Base-by-base conservation (phyloP, 208 protist genomes). In the Leishmania martiniquensis region DNA sequence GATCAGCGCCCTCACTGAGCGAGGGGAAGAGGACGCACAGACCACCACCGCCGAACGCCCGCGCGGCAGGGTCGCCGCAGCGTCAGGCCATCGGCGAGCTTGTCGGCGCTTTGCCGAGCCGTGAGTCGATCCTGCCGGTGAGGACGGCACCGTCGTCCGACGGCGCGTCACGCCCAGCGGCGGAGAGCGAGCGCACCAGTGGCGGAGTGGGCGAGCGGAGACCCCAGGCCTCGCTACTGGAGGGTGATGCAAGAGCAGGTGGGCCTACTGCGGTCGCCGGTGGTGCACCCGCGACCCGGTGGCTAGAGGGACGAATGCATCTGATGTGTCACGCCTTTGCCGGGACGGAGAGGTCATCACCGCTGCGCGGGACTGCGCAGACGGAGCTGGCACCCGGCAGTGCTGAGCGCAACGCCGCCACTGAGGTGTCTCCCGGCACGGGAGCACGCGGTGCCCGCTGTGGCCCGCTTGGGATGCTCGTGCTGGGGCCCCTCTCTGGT, bases 341-440 rank as follows among this genome's bases (percentile, higher is more conserved):
- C 13, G 52, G 52, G 44, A 77, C 77, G 17, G 77, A 76, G 47
- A 81, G 70, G 54, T 63, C 72, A 20, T 77, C 77, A 29, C 77
- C 52, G 1, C 29, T 81, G 77, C 65, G 49, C 45, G 29, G 55
- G 29, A 15, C 15, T 37, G 44, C 44, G n/a, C n/a, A 55, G 7
- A 37, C 7, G 45, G 67, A 10, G 45, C 42, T 32, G 25, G 67
- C 29, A 34, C 47, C 42, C 44, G 45, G 12, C 47, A n/a, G 12
- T 72, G 10, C 44, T 54, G 44, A 72, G 29, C 45, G 39, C 69
- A 47, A 44, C 52, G 66, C n/a, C 10, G 42, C 75, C 22, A 17
- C 39, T n/a, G n/a, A 68, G 37, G 29, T 32, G 1, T 62, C 74
- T 72, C 67, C 45, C 25, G 47, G 25, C 45, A 34, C 67, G 44